phyloP scores from a whole-genome alignment of 441 rosid genomes.

The Capsella rubella region DNA sequence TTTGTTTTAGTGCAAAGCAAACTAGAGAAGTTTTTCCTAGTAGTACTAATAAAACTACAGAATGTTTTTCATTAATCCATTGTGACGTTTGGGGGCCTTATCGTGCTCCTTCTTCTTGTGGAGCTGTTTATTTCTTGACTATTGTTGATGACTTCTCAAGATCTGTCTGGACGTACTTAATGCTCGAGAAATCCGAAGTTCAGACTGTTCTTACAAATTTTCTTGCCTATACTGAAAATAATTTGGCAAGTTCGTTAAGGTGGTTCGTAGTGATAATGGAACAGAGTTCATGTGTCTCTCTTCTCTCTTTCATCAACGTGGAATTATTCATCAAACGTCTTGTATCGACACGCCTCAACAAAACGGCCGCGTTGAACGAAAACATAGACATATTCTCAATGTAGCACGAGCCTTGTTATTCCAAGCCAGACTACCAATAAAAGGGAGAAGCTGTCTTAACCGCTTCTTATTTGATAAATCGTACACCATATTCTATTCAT shows the following conservation, averaged over 20 bases:
- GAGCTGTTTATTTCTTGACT: too few relatives aligned
- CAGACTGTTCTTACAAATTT: neutral
- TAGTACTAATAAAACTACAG: neutral
- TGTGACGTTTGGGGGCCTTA: neutral
- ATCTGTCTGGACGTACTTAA: too few relatives aligned
- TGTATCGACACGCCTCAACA: too few relatives aligned
- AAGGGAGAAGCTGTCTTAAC: too few relatives aligned
- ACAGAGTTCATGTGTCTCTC: neutral
- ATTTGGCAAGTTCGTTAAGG: neutral
- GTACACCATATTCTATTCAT: too few relatives aligned
- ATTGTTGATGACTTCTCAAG: neutral
- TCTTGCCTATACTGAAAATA: neutral
- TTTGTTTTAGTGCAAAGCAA: conserved; percentile 3
- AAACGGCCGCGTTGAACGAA: too few relatives aligned
- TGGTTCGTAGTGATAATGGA: neutral
- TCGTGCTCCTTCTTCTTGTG: neutral
- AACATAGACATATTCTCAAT: too few relatives aligned
- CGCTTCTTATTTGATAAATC: too few relatives aligned
- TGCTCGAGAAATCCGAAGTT: neutral
- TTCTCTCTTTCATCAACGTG: neutral
- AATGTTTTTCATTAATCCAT: neutral
- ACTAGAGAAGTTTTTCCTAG: neutral
- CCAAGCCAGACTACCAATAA: too few relatives aligned
- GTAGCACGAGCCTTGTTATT: too few relatives aligned
- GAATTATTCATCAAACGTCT: too few relatives aligned